Base-by-base conservation (phyloP, 148 eudicot genomes). In the Rhododendron griersonianum region DNA sequence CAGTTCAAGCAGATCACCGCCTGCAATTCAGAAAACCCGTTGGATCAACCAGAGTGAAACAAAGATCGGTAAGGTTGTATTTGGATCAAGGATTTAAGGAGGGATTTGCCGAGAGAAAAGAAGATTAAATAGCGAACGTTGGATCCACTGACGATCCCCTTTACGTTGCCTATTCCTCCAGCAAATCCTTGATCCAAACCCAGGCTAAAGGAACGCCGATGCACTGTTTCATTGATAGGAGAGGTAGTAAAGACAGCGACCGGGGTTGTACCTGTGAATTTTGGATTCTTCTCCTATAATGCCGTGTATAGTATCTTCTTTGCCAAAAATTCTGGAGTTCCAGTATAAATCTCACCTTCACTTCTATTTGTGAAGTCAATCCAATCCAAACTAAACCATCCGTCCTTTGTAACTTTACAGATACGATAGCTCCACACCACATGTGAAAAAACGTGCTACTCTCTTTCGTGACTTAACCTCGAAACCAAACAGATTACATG, bases 401-500 rank as follows among this genome's bases (percentile, higher is more conserved):
- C 7, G 25, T 35, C 23, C 18, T 16, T 7, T 33, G 53, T 65
- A 10, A 23, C 74, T 37, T 61, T 69, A 69, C 37, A 15, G 3
- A 14, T 39, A 33, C n/a, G 39, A 65, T 7, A 82, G 16, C 50
- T 59, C 30, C 48, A 37, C 30, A 57, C 7, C 30, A 9, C 44
- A 65, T 4, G 13, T 28, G 0, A 48, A 37, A 3, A 69, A 25
- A 28, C 9, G n/a, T 69, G 30, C n/a, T 25, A 37, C 59, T 44
- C 57, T 47, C 25, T 30, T 83, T 78, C 45, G 85, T 80, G 41
- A 82, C 83, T 86, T 55, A 88, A 90, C 80, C 94, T 91, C 19
- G 93, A 92, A 86, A 91, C 98, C 83, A 97, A 90, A 91, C 98
- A 94, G 87, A 97, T 89, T 28, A 96, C 90, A 90, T 96, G 99